These are phyloP conservation scores for Epichloe sylvatica DNA, from an alignment of 2,329 filamentous ascomycete species.

Conservation along the genomic window DNA sequence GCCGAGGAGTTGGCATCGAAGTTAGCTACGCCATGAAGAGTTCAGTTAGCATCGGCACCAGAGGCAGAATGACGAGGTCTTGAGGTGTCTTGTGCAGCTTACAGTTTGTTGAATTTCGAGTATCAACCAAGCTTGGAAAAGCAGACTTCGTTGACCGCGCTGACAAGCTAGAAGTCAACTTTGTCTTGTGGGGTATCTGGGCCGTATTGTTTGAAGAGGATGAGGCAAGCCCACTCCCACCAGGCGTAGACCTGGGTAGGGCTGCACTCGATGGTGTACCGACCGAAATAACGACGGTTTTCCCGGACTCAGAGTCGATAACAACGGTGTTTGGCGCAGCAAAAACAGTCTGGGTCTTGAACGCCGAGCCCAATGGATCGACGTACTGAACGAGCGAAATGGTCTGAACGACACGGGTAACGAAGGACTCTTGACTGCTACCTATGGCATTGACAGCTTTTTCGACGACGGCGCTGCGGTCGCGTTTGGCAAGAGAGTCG, in stretches of 20 bases:
- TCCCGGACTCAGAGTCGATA: conserved; percentile 21
- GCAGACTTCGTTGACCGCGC: conserved; percentile 8
- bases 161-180: conserved; percentile 7
- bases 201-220: conserved; percentile 2
- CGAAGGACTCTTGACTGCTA: conserved; percentile 12
- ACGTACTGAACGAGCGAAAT: conserved; percentile 40
- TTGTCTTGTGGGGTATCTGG: conserved; percentile 1
- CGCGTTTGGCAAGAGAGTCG: conserved; percentile 2
- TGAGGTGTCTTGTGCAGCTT: not conserved
- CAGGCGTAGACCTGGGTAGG: conserved; percentile 11
- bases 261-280: conserved; percentile 12
- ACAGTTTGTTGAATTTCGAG: conserved; percentile 14
- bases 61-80: not conserved
- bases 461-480: conserved; percentile 9
- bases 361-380: conserved; percentile 31
- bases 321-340: conserved; percentile 25
- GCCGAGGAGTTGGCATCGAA: conserved; percentile 5
- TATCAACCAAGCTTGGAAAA: conserved; percentile 5
- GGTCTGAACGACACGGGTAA: conserved; percentile 38
- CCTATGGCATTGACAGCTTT: conserved; percentile 3
- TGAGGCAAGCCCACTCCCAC: conserved; percentile 10
- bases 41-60: not conserved
- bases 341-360: conserved; percentile 30
- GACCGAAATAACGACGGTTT: conserved; percentile 21
- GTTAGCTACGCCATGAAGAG: not conserved